Evolutionary conservation across 805 yeast species (phyloP), one percentile per base, ranked within the genome.

Genomic region (Sungouiella thailandica): DNA sequence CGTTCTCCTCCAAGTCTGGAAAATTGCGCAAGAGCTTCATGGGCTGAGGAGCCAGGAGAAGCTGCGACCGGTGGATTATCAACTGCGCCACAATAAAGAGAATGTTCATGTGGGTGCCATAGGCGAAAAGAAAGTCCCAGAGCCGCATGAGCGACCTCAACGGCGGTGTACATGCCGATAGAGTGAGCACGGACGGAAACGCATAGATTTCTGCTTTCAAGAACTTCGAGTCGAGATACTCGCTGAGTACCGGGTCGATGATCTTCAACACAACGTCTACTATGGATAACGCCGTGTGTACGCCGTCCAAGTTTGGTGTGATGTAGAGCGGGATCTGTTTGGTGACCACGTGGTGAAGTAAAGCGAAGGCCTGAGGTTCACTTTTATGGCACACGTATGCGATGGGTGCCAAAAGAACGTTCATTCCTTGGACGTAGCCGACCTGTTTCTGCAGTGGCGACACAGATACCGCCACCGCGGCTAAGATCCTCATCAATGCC

Each of bases 51-150:
- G 81, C 68, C 11, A 60, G 61, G 35, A 89, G 55, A n/a, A 88
- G 60, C 19, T 69, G 60, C 7, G 78, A 71, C 37, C 96, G 65
- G 39, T 83, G 79, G 26, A 81, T 64, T 4, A 84, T 77, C 15
- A 88, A 60, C 53, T 85, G 95, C 2, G 96, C 90, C 7, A 87
- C 85, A 3, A 88, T 76, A 45, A 87, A 83, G 24, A 89, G 63
- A 18, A 89, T 73, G 58, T 89, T 88, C 79, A 87, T 72, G 50
- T 89, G 96, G 13, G 83, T 76, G 0, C 97, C 97, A 49, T 85
- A 88, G 3, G 96, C 95, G 57, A 88, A 83, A 47, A 87, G 60
- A 44, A 88, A 83, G 55, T 88, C 97, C 97, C 97, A 88, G 12
- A 88, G 65, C 37, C 78, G 74, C 24, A 88, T 58, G 1, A 84